Evolutionary conservation across 2,329 filamentous ascomycete species (phyloP), one percentile per base, ranked within the genome.

Genomic region (Cordyceps cicadae): DNA sequence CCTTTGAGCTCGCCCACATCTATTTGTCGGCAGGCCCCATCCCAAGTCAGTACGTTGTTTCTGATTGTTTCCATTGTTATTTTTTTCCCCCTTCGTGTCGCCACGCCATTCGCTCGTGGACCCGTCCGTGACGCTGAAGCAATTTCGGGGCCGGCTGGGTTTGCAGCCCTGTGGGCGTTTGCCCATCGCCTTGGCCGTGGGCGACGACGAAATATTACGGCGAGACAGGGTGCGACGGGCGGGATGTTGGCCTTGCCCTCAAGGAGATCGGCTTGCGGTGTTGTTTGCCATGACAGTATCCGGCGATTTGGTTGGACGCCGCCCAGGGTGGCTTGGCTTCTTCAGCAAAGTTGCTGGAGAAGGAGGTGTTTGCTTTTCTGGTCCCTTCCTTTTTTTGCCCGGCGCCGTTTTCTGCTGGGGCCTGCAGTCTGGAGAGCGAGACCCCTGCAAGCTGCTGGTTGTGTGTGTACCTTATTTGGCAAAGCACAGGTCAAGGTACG

Each of bases 401-500:
- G 53, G 53, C 59, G 59, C 59, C 53, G 48, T 61, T 61, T 57
- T 61, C 53, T 61, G 59, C 59, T 53, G 21, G 48, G n/a, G 59
- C 49, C 46, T 17, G 37, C 34, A 29, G 29, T 45, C 48, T 37
- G 49, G 26, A 29, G 41, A 21, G n/a, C 43, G n/a, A 46, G 48
- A 60, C 50, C 58, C 58, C 51, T 60, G 58, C 50, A 14, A 37
- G 8, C 11, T 37, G 34, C 12, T 37, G 34, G 34, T 14, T 37
- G 14, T 43, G 39, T 37, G 14, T 43, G 39, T 43, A 43, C 39
- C 24, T 48, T 19, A 29, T 39, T 41, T 56, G 14, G 39, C 39
- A 7, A 43, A 17, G 43, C 15, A 46, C n/a, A 46, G n/a, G 43
- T 37, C 34, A 37, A 37, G 34, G 34, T 37, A 11, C 34, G n/a